Evolutionary conservation across 2,329 filamentous ascomycete genomes (phyloP).

Genomic region (Mariannaea sp.): DNA sequence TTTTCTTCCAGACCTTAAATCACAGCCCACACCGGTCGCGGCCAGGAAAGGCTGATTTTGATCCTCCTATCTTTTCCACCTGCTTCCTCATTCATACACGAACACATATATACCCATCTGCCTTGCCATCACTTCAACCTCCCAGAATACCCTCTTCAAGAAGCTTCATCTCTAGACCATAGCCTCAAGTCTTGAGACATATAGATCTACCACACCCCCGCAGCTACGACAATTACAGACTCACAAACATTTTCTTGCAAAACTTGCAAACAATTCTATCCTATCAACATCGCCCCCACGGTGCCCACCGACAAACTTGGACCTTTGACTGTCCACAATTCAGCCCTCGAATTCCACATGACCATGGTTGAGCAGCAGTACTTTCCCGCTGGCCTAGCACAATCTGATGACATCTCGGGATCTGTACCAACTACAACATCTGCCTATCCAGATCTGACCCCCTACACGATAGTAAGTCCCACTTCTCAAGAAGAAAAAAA

Average conservation of each 20-base stretch:
- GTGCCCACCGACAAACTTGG: slow-evolving; percentile 29
- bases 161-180: slow-evolving; percentile 28
- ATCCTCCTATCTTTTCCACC: background rate
- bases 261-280: slow-evolving; percentile 22
- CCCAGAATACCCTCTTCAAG: slow-evolving; percentile 16
- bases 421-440: slow-evolving; percentile 33
- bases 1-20: slow-evolving; percentile 24
- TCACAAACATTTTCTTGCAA: slow-evolving; percentile 26
- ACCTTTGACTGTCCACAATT: slow-evolving; percentile 31
- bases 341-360: slow-evolving; percentile 32
- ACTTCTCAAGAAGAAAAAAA: background rate
- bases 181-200: slow-evolving; percentile 34
- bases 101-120: slow-evolving; percentile 24
- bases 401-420: slow-evolving; percentile 40
- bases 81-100: slow-evolving; percentile 6
- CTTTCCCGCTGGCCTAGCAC: slow-evolving; percentile 41
- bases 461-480: slow-evolving; percentile 42
- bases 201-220: slow-evolving; percentile 17
- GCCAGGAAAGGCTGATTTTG: slow-evolving; percentile 40
- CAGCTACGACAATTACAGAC: slow-evolving; percentile 25
- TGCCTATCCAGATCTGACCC: slow-evolving; percentile 38
- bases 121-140: slow-evolving; percentile 29
- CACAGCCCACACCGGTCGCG: slow-evolving; percentile 29
- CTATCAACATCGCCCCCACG: slow-evolving; percentile 26
- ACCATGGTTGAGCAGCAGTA: slow-evolving; percentile 46